A percentile compares a stretch with the other conserved stretches of the same genome.
These are phyloP conservation scores for Passiflora organensis DNA, from an alignment of 345 rosid genomes.

Conservation along the genomic window DNA sequence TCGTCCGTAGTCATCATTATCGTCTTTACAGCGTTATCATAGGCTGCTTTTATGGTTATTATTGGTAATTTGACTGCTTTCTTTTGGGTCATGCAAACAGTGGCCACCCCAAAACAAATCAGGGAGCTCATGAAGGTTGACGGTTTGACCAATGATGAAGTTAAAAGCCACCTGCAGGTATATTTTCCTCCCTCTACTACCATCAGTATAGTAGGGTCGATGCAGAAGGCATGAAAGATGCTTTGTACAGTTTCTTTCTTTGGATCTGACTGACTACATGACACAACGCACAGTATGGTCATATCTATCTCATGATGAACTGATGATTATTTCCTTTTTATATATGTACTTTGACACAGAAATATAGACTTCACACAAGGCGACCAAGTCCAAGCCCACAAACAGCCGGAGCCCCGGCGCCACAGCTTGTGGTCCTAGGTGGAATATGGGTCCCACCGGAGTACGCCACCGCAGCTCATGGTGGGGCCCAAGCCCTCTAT, in stretches of 20 bases:
- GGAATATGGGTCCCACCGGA: conserved; percentile 95
- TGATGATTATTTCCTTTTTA: conserved; percentile 1
- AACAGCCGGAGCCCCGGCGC: conserved; percentile 46
- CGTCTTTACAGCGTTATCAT: neutral
- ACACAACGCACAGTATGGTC: conserved; percentile 12
- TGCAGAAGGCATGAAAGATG: conserved; percentile 19
- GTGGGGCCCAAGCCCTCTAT: conserved; percentile 50
- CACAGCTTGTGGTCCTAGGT: conserved; percentile 81
- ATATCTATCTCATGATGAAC: neutral
- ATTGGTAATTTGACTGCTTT: conserved; percentile 7
- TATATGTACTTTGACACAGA: conserved; percentile 39
- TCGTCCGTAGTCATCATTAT: neutral
- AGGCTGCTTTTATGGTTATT: neutral
- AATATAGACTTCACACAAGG: conserved; percentile 94
- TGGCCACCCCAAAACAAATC: conserved; percentile 97
- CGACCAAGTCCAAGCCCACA: conserved; percentile 94
- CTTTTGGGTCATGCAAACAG: conserved; percentile 31
- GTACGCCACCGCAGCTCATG: conserved; percentile 61
- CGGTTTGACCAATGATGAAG: conserved; percentile 99
- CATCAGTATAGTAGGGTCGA: neutral
- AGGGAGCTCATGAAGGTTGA: conserved; percentile 99
- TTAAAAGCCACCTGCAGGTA: conserved; percentile 99
- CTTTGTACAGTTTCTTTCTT: conserved; percentile 16
- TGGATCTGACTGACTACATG: conserved; percentile 12
- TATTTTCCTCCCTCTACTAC: conserved; percentile 9